Conservation (phyloP, 2,329 filamentous ascomycete genomes). For the Graphiopsis chlorocephala region DNA sequence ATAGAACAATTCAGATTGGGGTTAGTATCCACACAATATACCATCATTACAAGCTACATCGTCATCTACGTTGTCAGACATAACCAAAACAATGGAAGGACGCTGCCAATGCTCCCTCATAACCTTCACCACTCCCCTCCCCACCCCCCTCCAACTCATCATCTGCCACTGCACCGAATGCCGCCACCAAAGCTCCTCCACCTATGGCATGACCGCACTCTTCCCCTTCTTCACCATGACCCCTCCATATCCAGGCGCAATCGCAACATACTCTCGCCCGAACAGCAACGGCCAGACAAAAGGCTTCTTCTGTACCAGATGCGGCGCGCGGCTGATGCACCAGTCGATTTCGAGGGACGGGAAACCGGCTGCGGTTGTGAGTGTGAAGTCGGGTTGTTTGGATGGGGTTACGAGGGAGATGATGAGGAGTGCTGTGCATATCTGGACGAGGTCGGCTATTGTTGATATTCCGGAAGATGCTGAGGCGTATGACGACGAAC, state of each 20-base stretch:
- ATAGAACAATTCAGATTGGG: not conserved
- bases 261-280: constrained; percentile 7
- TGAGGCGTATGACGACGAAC: constrained; percentile 14
- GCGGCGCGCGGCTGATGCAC: constrained; percentile 13
- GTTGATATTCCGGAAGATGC: constrained; percentile 11
- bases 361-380: not conserved
- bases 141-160: constrained; percentile 2
- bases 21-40: not conserved
- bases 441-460: constrained; percentile 15
- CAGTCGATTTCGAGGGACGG: constrained; percentile 4
- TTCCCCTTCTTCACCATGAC: constrained; percentile 14
- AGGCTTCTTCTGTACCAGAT: constrained; percentile 14
- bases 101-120: constrained; percentile 16
- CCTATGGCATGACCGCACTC: constrained; percentile 17
- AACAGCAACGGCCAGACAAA: not conserved
- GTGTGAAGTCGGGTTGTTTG: constrained; percentile 9
- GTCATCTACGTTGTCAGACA: too few relatives aligned
- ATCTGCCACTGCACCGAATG: constrained; percentile 20
- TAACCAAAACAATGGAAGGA: constrained; percentile 10
- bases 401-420: constrained; percentile 10
- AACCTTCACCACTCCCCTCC: constrained; percentile 11
- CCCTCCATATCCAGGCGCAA: not conserved
- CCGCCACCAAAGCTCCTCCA: constrained; percentile 17
- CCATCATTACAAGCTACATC: too few relatives aligned
- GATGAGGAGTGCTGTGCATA: constrained; percentile 14